Evolutionary conservation across 2,329 filamentous ascomycete genomes (phyloP), one percentile per base, ranked within the genome.

Genomic region (Rhexocercosporidium sp.): DNA sequence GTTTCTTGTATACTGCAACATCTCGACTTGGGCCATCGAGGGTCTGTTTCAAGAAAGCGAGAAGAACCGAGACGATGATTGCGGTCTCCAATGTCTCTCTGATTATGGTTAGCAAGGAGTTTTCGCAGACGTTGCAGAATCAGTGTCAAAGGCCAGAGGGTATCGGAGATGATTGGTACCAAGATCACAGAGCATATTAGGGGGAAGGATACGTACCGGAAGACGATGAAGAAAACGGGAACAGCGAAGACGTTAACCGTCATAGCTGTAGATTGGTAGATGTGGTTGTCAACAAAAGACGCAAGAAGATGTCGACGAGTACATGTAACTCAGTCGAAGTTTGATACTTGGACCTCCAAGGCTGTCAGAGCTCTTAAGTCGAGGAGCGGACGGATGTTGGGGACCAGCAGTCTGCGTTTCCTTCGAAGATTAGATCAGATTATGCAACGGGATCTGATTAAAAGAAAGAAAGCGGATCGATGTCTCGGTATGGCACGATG

Each of bases 201-300:
- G 39, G 18, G 5, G 16, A 14, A n/a, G 8, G 16, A 7, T 44
- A 44, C 39, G 16, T n/a, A 44, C 39, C 94, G 89, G 78, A 97
- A 96, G 80, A 92, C 90, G 78, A 97, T 92, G 82, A 97, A 94
- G 82, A 97, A 97, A 64, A 97, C 88, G 71, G 91, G 91, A 25
- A 93, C 88, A 70, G 91, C 86, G 78, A 94, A 94, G 66, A 94
- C 88, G 77, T 91, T 86, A 68, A 85, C 84, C 77, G 90, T 89
- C 81, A 86, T 89, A 47, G 34, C 71, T 65, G 57, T 41, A 12
- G 16, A 25, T 16, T 27, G 9, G n/a, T 3, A 20, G 37, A 37
- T 12, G 51, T 3, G 18, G n/a, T 11, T 37, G 18, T 51, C 29
- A 9, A 22, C 12, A 9, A 16, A 9, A 22, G 54, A 20, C 1